Evolutionary conservation across 164 flowering plant genomes (phyloP).

Genomic region (Vitis cinerea): DNA sequence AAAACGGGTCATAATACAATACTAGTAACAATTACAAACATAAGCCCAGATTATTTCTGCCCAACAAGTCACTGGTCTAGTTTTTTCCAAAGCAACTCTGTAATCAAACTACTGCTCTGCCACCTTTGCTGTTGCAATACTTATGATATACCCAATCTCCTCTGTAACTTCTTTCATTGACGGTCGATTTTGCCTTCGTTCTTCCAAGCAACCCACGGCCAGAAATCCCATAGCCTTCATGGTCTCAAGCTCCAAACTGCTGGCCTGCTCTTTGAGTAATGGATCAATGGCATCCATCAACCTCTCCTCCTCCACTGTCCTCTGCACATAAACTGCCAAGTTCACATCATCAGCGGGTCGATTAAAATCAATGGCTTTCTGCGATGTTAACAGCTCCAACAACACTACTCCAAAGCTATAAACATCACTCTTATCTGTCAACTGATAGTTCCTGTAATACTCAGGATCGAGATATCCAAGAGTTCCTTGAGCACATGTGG

Average conservation of each 20-base stretch:
- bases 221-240: constrained; percentile 55
- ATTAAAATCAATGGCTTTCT: constrained; percentile 54
- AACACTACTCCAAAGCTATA: constrained; percentile 64
- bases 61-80: too few species aligned
- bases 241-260: constrained; percentile 41
- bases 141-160: constrained; percentile 57
- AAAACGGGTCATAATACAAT: too few species aligned
- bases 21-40: too few species aligned
- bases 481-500: constrained; percentile 70
- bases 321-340: constrained; percentile 45
- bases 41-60: too few species aligned
- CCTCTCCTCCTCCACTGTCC: constrained; percentile 44
- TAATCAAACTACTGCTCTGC: constrained; percentile 4
- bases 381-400: constrained; percentile 53
- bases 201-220: constrained; percentile 56
- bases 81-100: too few species aligned
- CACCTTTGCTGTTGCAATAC: constrained; percentile 26
- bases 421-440: constrained; percentile 70
- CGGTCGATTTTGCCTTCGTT: constrained; percentile 52
- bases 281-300: constrained; percentile 47
- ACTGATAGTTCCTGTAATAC: constrained; percentile 55
- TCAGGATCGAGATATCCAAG: constrained; percentile 66
- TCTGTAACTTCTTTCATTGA: constrained; percentile 56
- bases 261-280: constrained; percentile 33
- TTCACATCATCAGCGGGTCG: constrained; percentile 49